Base-by-base conservation (phyloP, 495 filamentous ascomycete species). In the Daldinia bambusicola region DNA sequence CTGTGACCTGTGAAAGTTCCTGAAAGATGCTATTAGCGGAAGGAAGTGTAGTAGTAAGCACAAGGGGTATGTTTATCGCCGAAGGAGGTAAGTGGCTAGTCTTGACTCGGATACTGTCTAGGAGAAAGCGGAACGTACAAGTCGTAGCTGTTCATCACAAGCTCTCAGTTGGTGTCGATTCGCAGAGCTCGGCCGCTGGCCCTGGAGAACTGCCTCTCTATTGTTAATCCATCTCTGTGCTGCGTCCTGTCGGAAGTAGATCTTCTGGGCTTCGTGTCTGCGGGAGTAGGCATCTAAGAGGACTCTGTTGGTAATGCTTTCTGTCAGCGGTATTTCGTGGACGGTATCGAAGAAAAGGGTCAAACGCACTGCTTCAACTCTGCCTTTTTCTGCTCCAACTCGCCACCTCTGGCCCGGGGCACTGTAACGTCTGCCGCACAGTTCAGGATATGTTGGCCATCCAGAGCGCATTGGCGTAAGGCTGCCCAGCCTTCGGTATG, bases 201-300 rank as follows among this genome's bases (percentile, higher is more conserved):
- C 91, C 69, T 88, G 84, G 30, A 95, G 83, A 50, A 93, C 82
- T 38, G 83, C 81, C 18, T 89, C 84, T 41, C 93, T 87, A 72
- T 89, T 87, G 69, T 92, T 90, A 70, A 92, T 81, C 94, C 94
- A 97, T 76, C 92, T 86, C 72, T 89, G 87, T 18, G 89, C 92
- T 13, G 93, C 92, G 4, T 87, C 87, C 43, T 92, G 90, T 31
- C 91, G 89, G 16, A 95, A 86, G 72, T 94, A 94, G 66, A 94
- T 93, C 78, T 90, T 92, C 77, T 95, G 93, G 38, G 87, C 92
- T 78, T 92, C 90, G 83, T 96, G 93, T 56, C 94, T 88, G 58
- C 94, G 89, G 16, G 91, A 85, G 72, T 87, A 89, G 43, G 92
- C 89, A 69, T 97, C 94, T 51, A 92, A 83, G 51, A 93, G 87